Conservation (phyloP, 495 filamentous ascomycete genomes). For the Neurospora tetrasperma region DNA sequence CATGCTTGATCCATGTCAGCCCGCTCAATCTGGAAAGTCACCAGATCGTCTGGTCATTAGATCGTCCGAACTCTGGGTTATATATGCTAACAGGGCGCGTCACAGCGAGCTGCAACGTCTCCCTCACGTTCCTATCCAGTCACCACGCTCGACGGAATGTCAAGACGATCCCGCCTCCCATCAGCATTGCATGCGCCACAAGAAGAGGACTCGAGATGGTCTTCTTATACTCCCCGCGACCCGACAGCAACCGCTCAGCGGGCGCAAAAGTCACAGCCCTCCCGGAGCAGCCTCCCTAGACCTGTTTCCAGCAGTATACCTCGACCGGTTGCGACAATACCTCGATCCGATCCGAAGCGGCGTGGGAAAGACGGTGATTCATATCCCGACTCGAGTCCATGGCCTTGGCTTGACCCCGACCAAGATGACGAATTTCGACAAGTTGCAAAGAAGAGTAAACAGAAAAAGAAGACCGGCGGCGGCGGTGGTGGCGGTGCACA, state of each 20-base stretch:
- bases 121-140: not conserved
- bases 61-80: not conserved
- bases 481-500: conserved; percentile 10
- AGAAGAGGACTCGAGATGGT: conserved; percentile 7
- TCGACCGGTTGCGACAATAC: not conserved
- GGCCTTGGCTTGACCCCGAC: conserved; percentile 31
- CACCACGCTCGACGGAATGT: conserved; percentile 8
- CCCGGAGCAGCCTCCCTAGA: not conserved
- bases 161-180: conserved; percentile 8
- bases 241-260: conserved; percentile 12
- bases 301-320: not conserved
- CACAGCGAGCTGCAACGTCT: conserved; percentile 3
- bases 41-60: not conserved
- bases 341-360: conserved; percentile 1
- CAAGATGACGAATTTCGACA: conserved; percentile 38
- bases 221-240: conserved; percentile 3
- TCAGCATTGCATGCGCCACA: not conserved
- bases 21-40: not conserved
- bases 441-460: conserved; percentile 29
- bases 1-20: not conserved
- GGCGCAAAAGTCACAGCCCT: conserved; percentile 8
- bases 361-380: conserved; percentile 11
- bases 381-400: conserved; percentile 20
- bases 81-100: conserved; percentile 1
- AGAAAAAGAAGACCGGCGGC: conserved; percentile 13